Evolutionary conservation across 805 yeast species (phyloP).

Genomic region (Yamadazyma olivae): DNA sequence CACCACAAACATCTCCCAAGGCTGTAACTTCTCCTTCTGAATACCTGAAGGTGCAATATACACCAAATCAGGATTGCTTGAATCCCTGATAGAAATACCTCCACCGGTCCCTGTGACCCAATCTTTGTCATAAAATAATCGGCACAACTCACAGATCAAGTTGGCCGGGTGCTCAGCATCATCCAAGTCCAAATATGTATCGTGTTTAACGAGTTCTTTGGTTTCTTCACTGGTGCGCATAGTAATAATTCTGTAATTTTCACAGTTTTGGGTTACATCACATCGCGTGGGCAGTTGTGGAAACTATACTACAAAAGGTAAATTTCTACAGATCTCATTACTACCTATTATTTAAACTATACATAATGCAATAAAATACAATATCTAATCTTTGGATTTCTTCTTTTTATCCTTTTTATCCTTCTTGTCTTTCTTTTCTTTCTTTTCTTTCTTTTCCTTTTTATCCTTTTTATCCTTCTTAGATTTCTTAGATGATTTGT

Average conservation of each 20-base stretch:
- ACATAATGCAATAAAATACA: slow-evolving; percentile 4
- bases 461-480: slow-evolving; percentile 26
- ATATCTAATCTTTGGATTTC: slow-evolving; percentile 3
- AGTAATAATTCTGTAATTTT: no score
- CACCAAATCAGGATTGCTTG: slow-evolving; percentile 43
- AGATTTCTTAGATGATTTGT: slow-evolving; percentile 17
- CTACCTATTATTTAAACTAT: slow-evolving; percentile 2
- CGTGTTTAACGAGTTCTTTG: slow-evolving; percentile 3
- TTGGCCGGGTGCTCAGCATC: slow-evolving; percentile 76
- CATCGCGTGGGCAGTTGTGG: no score
- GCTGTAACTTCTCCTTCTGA: slow-evolving; percentile 84
- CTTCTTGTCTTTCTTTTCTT: slow-evolving; percentile 26
- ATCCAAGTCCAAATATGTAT: slow-evolving; percentile 11
- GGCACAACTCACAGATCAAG: slow-evolving; percentile 78
- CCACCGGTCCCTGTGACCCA: slow-evolving; percentile 99
- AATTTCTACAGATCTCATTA: no score
- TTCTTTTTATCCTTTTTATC: slow-evolving; percentile 21
- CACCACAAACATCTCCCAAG: slow-evolving; percentile 78
- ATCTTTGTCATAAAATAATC: slow-evolving; percentile 69
- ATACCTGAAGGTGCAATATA: slow-evolving; percentile 95
- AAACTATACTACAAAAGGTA: no score
- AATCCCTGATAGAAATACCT: slow-evolving; percentile 75
- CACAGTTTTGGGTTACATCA: no score
- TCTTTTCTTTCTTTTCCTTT: slow-evolving; percentile 26
- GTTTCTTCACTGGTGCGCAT: no score